Evolutionary conservation across 371 early-diverging fungal species (phyloP).

Genomic region (Mucor sp.): DNA sequence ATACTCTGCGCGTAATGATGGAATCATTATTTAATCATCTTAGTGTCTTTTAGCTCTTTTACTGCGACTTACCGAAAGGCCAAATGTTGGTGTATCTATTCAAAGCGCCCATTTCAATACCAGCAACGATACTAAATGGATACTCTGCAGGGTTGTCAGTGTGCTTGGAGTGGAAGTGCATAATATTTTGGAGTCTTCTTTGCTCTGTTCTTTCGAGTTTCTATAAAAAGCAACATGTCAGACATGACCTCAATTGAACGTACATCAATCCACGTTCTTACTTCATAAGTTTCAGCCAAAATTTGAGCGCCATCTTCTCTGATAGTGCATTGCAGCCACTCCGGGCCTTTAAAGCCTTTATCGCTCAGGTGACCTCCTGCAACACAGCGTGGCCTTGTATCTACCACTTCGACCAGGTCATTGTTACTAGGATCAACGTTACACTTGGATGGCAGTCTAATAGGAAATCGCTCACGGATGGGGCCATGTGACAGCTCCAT

Average conservation of each 20-base stretch:
- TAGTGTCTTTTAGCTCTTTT: slow-evolving; percentile 7
- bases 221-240: slow-evolving; percentile 25
- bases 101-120: slow-evolving; percentile 66
- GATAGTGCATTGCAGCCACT: slow-evolving; percentile 35
- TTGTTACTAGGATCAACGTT: slow-evolving; percentile 18
- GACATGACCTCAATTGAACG: not conserved
- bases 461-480: slow-evolving; percentile 42
- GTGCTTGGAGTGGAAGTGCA: slow-evolving; percentile 57
- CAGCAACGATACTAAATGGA: slow-evolving; percentile 65
- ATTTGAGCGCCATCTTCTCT: slow-evolving; percentile 33
- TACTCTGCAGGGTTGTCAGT: slow-evolving; percentile 40
- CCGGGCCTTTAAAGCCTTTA: slow-evolving; percentile 23
- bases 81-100: slow-evolving; percentile 83
- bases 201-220: slow-evolving; percentile 62
- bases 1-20: slow-evolving; percentile 45
- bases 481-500: slow-evolving; percentile 38
- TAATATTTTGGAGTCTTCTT: slow-evolving; percentile 64
- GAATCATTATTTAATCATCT: slow-evolving; percentile 2
- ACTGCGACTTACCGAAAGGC: slow-evolving; percentile 61
- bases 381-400: slow-evolving; percentile 20
- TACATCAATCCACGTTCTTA: slow-evolving; percentile 1
- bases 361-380: slow-evolving; percentile 23
- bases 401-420: not conserved
- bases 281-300: slow-evolving; percentile 50
- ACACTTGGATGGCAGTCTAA: slow-evolving; percentile 34